These are phyloP conservation scores for Sordaria brevicollis DNA, from an alignment of 495 filamentous ascomycete genomes.

Conservation along the genomic window DNA sequence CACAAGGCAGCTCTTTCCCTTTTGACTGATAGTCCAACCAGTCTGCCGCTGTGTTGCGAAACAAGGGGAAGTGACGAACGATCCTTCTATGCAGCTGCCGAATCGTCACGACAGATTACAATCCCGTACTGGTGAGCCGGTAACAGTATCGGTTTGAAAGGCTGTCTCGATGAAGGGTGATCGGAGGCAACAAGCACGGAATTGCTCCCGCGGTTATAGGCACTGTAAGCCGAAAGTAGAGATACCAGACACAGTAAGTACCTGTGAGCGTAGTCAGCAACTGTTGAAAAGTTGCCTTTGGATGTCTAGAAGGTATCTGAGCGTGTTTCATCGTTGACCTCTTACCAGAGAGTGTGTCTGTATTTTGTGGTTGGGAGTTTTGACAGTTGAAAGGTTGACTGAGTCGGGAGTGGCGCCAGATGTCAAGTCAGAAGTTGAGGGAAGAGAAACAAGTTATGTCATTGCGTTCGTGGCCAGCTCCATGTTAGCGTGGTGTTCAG, in stretches of 20 bases:
- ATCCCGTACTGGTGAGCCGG: neutral
- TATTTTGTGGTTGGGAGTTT: neutral
- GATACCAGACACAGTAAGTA: neutral
- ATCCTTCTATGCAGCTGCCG: neutral
- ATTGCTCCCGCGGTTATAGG: neutral
- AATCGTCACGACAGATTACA: neutral
- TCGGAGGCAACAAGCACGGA: neutral
- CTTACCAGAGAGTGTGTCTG: neutral
- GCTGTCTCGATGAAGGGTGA: neutral
- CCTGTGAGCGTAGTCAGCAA: neutral
- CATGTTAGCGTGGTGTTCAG: neutral
- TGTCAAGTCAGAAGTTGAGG: neutral
- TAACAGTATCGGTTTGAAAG: neutral
- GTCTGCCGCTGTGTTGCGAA: neutral
- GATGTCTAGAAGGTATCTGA: neutral
- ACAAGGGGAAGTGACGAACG: neutral
- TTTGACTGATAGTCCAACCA: neutral
- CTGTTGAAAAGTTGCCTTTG: neutral
- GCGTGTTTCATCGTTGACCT: neutral
- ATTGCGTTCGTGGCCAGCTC: neutral
- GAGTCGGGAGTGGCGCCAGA: neutral
- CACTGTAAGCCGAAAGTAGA: neutral
- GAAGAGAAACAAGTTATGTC: neutral
- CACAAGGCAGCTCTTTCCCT: neutral
- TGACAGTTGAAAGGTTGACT: neutral